Percentiles rank a stretch among this genome's conserved stretches.
phyloP scores from a whole-genome alignment of 116 monocot species.

The Papilionanthe hybrid region DNA sequence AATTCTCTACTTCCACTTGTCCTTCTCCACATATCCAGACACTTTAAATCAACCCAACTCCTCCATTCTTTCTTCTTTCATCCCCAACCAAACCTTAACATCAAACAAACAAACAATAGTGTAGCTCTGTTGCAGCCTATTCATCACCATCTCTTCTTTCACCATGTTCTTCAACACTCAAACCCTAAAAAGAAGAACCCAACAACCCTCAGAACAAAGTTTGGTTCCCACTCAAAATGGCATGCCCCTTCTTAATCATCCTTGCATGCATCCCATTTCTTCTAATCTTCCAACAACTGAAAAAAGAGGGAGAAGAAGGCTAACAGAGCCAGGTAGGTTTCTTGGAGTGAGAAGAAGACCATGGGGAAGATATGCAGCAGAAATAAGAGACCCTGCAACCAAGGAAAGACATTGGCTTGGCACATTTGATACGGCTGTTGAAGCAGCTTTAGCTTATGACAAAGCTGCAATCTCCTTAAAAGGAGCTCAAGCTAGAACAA shows the following conservation, averaged over 20 bases:
- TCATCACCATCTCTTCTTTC: neutral
- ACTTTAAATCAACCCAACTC: neutral
- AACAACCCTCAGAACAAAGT: too few species aligned
- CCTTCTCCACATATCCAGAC: neutral
- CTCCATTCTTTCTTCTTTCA: neutral
- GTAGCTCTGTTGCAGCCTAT: neutral
- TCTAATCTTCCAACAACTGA: neutral
- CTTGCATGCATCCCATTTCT: neutral
- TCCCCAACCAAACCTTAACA: neutral
- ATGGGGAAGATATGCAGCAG: constrained; percentile 44
- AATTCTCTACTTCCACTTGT: neutral
- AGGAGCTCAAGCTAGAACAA: constrained; percentile 17
- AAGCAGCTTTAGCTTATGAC: constrained; percentile 19
- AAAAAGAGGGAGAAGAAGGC: constrained; percentile 6
- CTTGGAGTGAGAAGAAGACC: constrained; percentile 41
- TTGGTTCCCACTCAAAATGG: neutral
- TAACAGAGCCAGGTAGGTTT: constrained; percentile 15
- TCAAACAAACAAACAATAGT: neutral
- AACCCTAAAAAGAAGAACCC: neutral
- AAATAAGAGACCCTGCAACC: constrained; percentile 38
- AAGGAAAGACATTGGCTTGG: constrained; percentile 40
- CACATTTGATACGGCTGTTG: constrained; percentile 15
- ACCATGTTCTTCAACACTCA: constrained; percentile 3
- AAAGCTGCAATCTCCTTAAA: constrained; percentile 14
- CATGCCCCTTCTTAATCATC: neutral